phyloP scores from a whole-genome alignment of 495 filamentous ascomycete species.

The Xylaria curta region DNA sequence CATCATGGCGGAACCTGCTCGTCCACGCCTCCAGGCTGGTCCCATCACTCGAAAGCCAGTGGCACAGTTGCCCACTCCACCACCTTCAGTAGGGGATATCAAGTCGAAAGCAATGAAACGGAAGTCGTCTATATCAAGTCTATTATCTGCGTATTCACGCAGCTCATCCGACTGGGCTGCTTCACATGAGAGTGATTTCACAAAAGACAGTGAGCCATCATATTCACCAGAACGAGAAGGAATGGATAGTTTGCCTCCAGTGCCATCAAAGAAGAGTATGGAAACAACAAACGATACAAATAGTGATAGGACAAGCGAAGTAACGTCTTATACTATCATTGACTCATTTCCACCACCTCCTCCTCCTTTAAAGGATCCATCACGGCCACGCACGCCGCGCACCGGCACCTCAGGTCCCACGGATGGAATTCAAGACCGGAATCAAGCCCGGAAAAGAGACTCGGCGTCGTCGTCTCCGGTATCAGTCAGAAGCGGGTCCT shows the following conservation, averaged over 20 bases:
- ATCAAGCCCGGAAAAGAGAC: slow-evolving; percentile 3
- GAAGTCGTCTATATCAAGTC: slow-evolving; percentile 51
- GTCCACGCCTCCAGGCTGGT: slow-evolving; percentile 26
- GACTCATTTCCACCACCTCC: slow-evolving; percentile 45
- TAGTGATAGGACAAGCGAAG: slow-evolving; percentile 26
- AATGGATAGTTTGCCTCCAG: slow-evolving; percentile 28
- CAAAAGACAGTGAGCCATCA: slow-evolving; percentile 45
- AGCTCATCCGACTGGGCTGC: slow-evolving; percentile 47
- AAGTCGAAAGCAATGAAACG: slow-evolving; percentile 38
- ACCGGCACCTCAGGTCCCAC: not conserved
- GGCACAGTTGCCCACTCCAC: slow-evolving; percentile 31
- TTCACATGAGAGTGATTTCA: slow-evolving; percentile 41
- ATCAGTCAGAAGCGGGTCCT: slow-evolving; percentile 33
- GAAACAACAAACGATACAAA: slow-evolving; percentile 20
- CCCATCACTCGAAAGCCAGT: slow-evolving; percentile 39
- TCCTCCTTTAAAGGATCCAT: slow-evolving; percentile 46
- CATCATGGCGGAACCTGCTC: slow-evolving; percentile 23
- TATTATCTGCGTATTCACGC: slow-evolving; percentile 54
- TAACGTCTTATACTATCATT: slow-evolving; percentile 27
- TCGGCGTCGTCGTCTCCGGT: slow-evolving; percentile 24
- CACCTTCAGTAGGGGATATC: slow-evolving; percentile 6
- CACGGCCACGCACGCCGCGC: slow-evolving; percentile 33
- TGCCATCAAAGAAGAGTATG: slow-evolving; percentile 28
- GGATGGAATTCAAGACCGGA: not conserved
- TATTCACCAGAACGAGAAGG: slow-evolving; percentile 40